Evolutionary conservation across 306 rosid species (phyloP).

Genomic region (Boehmeria nivea): DNA sequence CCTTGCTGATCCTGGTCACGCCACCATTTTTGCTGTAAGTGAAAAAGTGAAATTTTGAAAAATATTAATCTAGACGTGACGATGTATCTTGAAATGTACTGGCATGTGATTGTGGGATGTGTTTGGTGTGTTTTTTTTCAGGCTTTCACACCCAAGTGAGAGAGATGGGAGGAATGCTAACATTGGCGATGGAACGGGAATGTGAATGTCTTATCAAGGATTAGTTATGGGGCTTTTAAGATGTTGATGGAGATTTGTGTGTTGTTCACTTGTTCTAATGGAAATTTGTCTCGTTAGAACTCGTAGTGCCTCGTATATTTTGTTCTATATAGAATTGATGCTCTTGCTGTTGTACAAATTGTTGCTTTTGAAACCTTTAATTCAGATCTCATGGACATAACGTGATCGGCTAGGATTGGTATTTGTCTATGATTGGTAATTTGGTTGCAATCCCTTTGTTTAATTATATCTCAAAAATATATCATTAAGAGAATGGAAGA

Average conservation of each 20-base stretch:
- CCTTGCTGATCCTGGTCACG: conserved; percentile 82
- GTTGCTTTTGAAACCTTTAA: conserved; percentile 11
- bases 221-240: background rate
- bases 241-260: conserved; percentile 7
- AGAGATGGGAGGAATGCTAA: conserved; percentile 15
- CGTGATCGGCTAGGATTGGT: conserved; percentile 22
- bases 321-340: conserved; percentile 29
- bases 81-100: background rate
- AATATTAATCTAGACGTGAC: background rate
- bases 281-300: conserved; percentile 28
- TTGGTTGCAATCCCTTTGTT: background rate
- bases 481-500: no score
- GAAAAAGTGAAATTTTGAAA: background rate
- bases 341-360: conserved; percentile 43
- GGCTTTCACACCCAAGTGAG: conserved; percentile 75
- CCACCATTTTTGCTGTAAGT: conserved; percentile 53
- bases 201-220: background rate
- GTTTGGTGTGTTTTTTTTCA: conserved; percentile 18
- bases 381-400: conserved; percentile 27
- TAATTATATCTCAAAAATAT: no score
- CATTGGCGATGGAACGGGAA: background rate
- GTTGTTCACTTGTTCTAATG: conserved; percentile 9
- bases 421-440: background rate
- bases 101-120: background rate
- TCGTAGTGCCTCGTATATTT: conserved; percentile 27